These are phyloP conservation scores for Chrysoporthe deuterocubensis DNA, from an alignment of 2,329 filamentous ascomycete species.

Conservation along the genomic window DNA sequence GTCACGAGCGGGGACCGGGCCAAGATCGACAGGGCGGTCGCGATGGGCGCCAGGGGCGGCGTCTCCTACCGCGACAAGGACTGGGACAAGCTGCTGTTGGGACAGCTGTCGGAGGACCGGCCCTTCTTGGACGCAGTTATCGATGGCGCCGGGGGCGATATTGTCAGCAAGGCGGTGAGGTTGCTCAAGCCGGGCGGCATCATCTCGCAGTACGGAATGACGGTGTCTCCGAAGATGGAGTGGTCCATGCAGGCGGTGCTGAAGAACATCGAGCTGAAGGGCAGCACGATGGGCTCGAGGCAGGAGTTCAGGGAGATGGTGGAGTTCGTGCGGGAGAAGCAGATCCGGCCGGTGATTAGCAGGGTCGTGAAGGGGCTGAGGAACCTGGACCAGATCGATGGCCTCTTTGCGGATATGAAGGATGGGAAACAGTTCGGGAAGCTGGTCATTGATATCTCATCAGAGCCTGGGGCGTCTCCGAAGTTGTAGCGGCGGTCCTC, in stretches of 20 bases:
- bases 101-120: conserved; percentile 65
- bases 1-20: conserved; percentile 76
- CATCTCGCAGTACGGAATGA: conserved; percentile 93
- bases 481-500: conserved; percentile 29
- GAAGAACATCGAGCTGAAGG: conserved; percentile 84
- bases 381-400: conserved; percentile 78
- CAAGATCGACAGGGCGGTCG: conserved; percentile 74
- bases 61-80: conserved; percentile 76
- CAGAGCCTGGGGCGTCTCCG: conserved; percentile 32
- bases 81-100: conserved; percentile 79
- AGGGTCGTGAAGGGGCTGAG: conserved; percentile 73
- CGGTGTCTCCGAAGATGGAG: conserved; percentile 79
- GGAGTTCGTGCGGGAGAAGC: conserved; percentile 73
- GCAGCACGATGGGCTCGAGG: conserved; percentile 88
- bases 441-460: conserved; percentile 74
- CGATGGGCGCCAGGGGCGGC: conserved; percentile 79
- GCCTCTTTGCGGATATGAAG: conserved; percentile 86
- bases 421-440: conserved; percentile 89
- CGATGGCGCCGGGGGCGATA: conserved; percentile 87
- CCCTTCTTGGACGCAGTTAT: conserved; percentile 81
- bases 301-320: conserved; percentile 93
- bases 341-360: conserved; percentile 78
- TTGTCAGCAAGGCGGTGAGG: conserved; percentile 69
- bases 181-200: conserved; percentile 81
- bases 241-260: conserved; percentile 84